Conservation (phyloP, 2,329 filamentous ascomycete genomes). For the Verticillium albo-atrum region DNA sequence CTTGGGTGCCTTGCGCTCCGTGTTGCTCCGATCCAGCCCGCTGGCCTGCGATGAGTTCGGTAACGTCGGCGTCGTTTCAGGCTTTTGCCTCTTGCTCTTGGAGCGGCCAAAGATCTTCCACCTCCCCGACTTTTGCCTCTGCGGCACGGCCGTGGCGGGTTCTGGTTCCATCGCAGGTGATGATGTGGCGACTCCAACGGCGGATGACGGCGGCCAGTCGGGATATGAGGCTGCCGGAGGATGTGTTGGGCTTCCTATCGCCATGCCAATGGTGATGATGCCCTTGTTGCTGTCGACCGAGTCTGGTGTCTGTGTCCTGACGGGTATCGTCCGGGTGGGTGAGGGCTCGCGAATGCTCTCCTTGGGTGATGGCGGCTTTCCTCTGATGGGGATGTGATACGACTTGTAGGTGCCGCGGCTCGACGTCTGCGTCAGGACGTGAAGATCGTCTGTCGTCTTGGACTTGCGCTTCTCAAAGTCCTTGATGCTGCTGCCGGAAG, state of each 20-base stretch:
- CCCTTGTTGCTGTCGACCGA: conserved; percentile 31
- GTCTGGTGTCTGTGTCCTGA: conserved; percentile 37
- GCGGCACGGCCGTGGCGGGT: conserved; percentile 14
- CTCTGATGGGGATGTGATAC: conserved; percentile 36
- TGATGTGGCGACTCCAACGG: neutral
- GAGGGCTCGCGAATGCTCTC: conserved; percentile 30
- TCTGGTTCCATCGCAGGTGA: conserved; percentile 5
- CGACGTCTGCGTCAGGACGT: conserved; percentile 23
- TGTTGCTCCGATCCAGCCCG: conserved; percentile 30
- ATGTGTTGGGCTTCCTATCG: conserved; percentile 64
- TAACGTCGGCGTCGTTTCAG: conserved; percentile 6
- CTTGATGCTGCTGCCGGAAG: conserved; percentile 18
- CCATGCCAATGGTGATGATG: conserved; percentile 63
- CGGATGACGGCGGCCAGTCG: conserved; percentile 22
- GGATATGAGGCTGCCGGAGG: conserved; percentile 23
- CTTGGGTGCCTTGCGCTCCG: conserved; percentile 26
- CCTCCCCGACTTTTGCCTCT: conserved; percentile 47
- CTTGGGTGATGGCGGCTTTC: conserved; percentile 37
- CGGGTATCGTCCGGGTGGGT: conserved; percentile 25
- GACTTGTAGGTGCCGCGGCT: conserved; percentile 28
- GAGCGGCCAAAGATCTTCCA: conserved; percentile 54
- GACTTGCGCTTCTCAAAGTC: conserved; percentile 39
- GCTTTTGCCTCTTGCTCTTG: conserved; percentile 24
- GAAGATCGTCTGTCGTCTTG: conserved; percentile 31
- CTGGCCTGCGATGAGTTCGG: neutral